A percentile compares a stretch with the other conserved stretches of the same genome.
These are phyloP conservation scores for Rubroshorea leprosula DNA, from an alignment of 345 rosid genomes.

Conservation along the genomic window DNA sequence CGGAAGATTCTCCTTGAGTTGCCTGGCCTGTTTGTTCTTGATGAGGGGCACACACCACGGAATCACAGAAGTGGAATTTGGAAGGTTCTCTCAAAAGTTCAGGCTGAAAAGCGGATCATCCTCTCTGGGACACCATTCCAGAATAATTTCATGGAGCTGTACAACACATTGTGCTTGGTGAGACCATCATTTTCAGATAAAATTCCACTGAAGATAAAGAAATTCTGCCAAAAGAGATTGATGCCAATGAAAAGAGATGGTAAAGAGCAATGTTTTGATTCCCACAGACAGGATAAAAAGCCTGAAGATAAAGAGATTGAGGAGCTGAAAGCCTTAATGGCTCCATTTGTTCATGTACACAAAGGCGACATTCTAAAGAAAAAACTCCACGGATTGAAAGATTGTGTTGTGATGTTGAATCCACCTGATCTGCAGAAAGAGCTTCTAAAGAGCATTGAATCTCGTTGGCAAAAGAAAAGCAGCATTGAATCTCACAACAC, in stretches of 20 bases:
- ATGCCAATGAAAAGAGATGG: conserved; percentile 9
- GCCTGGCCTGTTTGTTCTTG: conserved; percentile 44
- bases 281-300: conserved; percentile 12
- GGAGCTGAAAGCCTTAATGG: conserved; percentile 25
- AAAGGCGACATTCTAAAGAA: conserved; percentile 37
- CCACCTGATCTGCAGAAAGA: conserved; percentile 27
- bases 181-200: conserved; percentile 26
- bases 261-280: background rate
- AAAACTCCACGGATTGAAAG: conserved; percentile 42
- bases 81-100: conserved; percentile 33
- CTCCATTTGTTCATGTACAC: conserved; percentile 45
- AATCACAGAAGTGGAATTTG: conserved; percentile 36
- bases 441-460: conserved; percentile 17
- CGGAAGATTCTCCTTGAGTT: conserved; percentile 26
- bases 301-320: conserved; percentile 11
- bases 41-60: conserved; percentile 65
- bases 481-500: conserved; percentile 18
- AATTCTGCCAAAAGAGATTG: conserved; percentile 11
- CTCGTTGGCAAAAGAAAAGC: too few relatives aligned
- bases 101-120: conserved; percentile 39
- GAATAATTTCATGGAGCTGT: conserved; percentile 54
- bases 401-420: conserved; percentile 26
- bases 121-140: conserved; percentile 73
- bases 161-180: conserved; percentile 38
- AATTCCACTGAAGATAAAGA: conserved; percentile 4